Evolutionary conservation across 768 basidiomycete species (phyloP).

Genomic region (Paxillus involutus): DNA sequence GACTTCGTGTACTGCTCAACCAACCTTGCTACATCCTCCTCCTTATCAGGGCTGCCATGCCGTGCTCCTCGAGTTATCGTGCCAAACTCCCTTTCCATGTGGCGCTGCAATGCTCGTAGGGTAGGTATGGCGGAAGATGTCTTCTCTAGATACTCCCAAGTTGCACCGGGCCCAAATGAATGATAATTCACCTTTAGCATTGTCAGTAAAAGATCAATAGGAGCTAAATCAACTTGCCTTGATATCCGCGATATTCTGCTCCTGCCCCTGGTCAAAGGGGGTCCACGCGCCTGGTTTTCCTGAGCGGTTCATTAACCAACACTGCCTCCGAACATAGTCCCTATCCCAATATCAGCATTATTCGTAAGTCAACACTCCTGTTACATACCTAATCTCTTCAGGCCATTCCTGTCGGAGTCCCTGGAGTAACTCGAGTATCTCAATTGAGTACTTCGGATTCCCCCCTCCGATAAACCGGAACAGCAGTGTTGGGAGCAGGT

Average conservation of each 20-base stretch:
- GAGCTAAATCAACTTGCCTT: not conserved
- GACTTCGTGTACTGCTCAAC: too few relatives aligned
- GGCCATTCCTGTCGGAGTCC: constrained; percentile 28
- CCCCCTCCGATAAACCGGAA: constrained; percentile 25
- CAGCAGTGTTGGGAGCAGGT: constrained; percentile 21
- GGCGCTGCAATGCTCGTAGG: not conserved
- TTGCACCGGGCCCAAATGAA: constrained; percentile 1
- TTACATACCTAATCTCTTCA: constrained; percentile 12
- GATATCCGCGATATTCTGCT: constrained; percentile 9
- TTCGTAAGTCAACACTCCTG: not conserved
- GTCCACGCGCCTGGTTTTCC: not conserved
- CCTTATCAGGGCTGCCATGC: too few relatives aligned
- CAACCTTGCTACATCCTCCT: too few relatives aligned
- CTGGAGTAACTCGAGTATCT: constrained; percentile 28
- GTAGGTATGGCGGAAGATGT: constrained; percentile 1
- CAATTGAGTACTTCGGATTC: constrained; percentile 25
- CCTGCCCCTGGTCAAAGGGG: constrained; percentile 4
- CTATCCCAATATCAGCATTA: not conserved
- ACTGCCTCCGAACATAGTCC: constrained; percentile 1
- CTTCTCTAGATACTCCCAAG: constrained; percentile 4
- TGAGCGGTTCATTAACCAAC: constrained; percentile 2
- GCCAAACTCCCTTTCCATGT: constrained; percentile 1
- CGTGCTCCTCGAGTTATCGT: not conserved
- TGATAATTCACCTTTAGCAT: constrained; percentile 1
- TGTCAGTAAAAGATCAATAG: not conserved